phyloP scores from a whole-genome alignment of 345 rosid species.

The Theobroma cacao region DNA sequence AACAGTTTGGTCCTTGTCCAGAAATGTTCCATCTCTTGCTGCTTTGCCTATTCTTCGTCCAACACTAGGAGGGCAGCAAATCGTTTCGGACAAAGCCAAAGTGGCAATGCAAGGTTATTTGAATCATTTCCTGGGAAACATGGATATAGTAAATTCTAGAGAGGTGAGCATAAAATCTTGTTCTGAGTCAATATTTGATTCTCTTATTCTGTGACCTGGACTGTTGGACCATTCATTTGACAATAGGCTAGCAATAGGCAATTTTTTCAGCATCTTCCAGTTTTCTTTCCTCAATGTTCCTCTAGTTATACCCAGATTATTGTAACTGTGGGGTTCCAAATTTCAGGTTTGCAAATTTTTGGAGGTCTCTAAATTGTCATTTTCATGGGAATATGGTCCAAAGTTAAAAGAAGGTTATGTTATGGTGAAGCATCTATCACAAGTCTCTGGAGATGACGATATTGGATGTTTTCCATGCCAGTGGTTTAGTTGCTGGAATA shows the following conservation, averaged over 20 bases:
- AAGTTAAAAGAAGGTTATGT: slow-evolving; percentile 92
- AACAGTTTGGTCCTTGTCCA: slow-evolving; percentile 21
- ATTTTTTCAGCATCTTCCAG: neutral
- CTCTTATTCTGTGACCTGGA: neutral
- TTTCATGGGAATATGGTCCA: slow-evolving; percentile 72
- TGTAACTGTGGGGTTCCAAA: neutral
- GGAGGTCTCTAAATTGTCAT: slow-evolving; percentile 88
- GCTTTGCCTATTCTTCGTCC: slow-evolving; percentile 78
- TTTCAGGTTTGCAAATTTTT: slow-evolving; percentile 88
- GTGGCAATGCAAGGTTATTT: slow-evolving; percentile 86
- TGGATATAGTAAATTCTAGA: slow-evolving; percentile 77
- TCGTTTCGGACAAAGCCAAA: slow-evolving; percentile 64
- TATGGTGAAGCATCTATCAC: slow-evolving; percentile 61
- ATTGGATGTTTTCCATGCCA: slow-evolving; percentile 43
- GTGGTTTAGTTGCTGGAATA: slow-evolving; percentile 53
- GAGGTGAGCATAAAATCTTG: slow-evolving; percentile 49
- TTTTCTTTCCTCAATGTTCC: neutral
- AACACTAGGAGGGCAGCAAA: slow-evolving; percentile 60
- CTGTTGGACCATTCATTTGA: neutral
- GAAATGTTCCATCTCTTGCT: slow-evolving; percentile 78
- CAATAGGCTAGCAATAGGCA: neutral
- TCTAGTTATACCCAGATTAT: neutral
- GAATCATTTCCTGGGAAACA: slow-evolving; percentile 83
- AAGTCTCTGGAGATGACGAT: slow-evolving; percentile 27
- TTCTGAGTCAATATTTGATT: neutral